phyloP scores from a whole-genome alignment of 345 rosid genomes.

The Syzygium grande region DNA sequence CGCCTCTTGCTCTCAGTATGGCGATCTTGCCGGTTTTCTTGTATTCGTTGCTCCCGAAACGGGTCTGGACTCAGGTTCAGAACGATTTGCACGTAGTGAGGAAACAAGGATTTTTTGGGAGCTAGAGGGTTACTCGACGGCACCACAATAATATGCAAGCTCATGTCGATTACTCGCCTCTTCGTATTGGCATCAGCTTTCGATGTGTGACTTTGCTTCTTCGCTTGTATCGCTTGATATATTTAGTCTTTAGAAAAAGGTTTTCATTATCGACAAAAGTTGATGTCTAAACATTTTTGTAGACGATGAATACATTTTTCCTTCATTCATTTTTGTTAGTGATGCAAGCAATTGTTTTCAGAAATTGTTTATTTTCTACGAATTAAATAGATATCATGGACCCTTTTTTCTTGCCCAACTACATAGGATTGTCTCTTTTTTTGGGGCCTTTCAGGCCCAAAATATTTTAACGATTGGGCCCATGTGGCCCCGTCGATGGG shows the following conservation, averaged over 20 bases:
- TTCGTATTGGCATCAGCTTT: not conserved
- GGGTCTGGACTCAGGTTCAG: not conserved
- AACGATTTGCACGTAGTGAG: not conserved
- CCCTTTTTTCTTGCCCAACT: not conserved
- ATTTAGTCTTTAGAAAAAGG: not conserved
- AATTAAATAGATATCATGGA: not conserved
- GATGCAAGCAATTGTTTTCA: fast-evolving
- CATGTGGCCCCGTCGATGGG: not conserved
- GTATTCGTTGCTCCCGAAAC: not conserved
- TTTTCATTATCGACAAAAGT: not conserved
- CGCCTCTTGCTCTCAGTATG: not conserved
- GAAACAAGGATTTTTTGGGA: not conserved
- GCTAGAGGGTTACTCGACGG: not conserved
- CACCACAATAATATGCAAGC: not conserved
- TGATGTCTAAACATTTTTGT: not conserved
- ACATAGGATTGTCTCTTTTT: not conserved
- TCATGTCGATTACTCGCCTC: not conserved
- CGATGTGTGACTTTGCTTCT: not conserved
- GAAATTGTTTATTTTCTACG: not conserved
- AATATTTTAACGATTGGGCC: not conserved
- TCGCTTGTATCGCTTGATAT: fast-evolving
- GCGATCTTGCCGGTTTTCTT: not conserved
- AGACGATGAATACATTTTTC: not conserved
- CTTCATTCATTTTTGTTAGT: not conserved
- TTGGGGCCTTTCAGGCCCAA: not conserved